Percentiles rank a stretch among this genome's conserved stretches.
Evolutionary conservation across 495 filamentous ascomycete species (phyloP).

Genomic region (Lasiosphaeria miniovina): DNA sequence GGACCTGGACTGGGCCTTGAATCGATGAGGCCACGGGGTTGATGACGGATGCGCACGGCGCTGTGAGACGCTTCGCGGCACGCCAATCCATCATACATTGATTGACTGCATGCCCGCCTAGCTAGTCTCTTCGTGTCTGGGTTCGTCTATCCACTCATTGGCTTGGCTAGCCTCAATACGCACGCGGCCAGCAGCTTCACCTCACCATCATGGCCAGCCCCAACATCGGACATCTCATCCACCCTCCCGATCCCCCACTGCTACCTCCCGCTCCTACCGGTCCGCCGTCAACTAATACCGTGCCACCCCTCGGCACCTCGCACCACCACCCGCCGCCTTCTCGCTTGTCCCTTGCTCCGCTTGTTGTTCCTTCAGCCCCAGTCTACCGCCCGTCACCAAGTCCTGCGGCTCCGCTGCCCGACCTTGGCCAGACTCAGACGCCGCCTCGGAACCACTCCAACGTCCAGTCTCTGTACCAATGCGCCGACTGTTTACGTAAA

Average conservation of each 20-base stretch:
- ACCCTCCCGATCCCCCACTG: conserved; percentile 16
- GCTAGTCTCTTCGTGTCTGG: no score
- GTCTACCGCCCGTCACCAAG: conserved; percentile 5
- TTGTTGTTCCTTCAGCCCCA: conserved; percentile 5
- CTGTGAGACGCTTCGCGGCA: no score
- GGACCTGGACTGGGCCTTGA: no score
- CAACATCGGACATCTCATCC: conserved; percentile 23
- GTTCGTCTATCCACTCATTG: no score
- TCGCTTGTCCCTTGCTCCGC: conserved; percentile 8
- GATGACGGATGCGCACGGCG: no score
- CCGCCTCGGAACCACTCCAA: conserved; percentile 23
- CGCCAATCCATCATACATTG: no score
- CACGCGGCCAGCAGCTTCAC: no score
- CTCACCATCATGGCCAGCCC: conserved; percentile 26
- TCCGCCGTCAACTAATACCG: not conserved
- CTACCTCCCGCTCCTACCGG: not conserved
- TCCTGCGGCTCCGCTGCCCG: conserved; percentile 6
- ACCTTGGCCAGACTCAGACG: not conserved
- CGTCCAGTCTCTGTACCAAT: conserved; percentile 47
- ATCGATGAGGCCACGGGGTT: no score
- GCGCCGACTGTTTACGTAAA: conserved; percentile 48
- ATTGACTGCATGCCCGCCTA: no score
- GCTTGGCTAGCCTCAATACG: no score
- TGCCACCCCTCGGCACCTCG: not conserved
- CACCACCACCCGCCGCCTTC: conserved; percentile 12